phyloP scores from a whole-genome alignment of 139 green algal species.

The Pseudopediastrum boryanum region DNA sequence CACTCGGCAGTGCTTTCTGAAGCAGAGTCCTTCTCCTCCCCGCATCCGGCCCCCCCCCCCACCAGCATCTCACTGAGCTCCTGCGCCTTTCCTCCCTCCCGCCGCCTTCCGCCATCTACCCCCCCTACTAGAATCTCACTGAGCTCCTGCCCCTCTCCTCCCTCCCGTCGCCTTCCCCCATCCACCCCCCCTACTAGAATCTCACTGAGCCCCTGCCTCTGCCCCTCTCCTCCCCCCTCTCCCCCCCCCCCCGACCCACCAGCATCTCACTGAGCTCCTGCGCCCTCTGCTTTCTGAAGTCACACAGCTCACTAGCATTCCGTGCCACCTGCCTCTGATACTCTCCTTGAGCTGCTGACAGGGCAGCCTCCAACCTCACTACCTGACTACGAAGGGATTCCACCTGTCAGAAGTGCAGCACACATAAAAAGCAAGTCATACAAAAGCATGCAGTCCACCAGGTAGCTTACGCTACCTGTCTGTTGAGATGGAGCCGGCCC shows the following conservation, averaged over 20 bases:
- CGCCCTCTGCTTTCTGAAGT: not conserved
- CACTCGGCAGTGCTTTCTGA: too few relatives aligned
- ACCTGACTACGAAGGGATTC: constrained; percentile 17
- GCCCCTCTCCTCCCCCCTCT: not conserved
- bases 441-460: not conserved
- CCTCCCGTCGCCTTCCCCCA: too few relatives aligned
- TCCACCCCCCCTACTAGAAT: too few relatives aligned
- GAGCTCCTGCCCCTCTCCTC: too few relatives aligned
- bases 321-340: constrained; percentile 26
- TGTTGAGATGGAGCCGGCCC: too few relatives aligned
- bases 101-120: too few relatives aligned
- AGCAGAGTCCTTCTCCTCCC: too few relatives aligned
- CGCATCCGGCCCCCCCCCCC: too few relatives aligned
- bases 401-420: not conserved
- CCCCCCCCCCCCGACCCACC: constrained; percentile 41
- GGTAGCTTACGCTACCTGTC: not conserved
- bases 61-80: too few relatives aligned
- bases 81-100: too few relatives aligned
- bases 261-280: constrained; percentile 18
- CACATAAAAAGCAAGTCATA: not conserved
- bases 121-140: too few relatives aligned
- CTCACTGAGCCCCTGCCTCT: too few relatives aligned
- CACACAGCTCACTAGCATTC: constrained; percentile 27
- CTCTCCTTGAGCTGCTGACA: constrained; percentile 29
- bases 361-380: constrained; percentile 24